Conservation (phyloP, 495 filamentous ascomycete species). For the Staphylotrichum longicolle region DNA sequence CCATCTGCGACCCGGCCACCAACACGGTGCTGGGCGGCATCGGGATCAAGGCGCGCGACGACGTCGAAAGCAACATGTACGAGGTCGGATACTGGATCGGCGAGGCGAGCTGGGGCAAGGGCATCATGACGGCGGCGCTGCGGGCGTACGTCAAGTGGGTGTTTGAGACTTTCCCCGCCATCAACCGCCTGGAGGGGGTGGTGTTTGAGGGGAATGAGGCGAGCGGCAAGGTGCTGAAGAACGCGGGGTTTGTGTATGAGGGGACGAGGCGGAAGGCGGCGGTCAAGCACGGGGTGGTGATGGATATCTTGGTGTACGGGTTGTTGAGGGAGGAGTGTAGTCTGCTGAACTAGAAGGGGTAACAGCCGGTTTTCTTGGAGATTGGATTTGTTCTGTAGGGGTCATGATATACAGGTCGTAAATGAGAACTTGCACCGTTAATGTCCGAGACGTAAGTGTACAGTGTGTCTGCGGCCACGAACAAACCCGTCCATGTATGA, state of each 20-base stretch:
- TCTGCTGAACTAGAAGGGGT: neutral
- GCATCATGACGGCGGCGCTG: conserved; percentile 35
- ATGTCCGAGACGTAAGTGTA: too few relatives aligned
- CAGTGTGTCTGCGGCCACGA: too few relatives aligned
- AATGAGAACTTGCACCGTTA: too few relatives aligned
- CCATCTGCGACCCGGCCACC: conserved; percentile 33
- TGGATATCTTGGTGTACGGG: conserved; percentile 33
- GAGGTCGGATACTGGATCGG: conserved; percentile 44
- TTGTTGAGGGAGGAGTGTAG: conserved; percentile 39
- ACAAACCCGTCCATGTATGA: too few relatives aligned
- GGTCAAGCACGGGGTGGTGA: conserved; percentile 35
- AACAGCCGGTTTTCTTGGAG: neutral
- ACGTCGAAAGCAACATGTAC: conserved; percentile 35
- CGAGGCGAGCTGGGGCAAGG: conserved; percentile 39
- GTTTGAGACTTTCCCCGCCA: conserved; percentile 32
- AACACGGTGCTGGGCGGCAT: conserved; percentile 33
- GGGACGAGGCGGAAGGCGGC: conserved; percentile 38
- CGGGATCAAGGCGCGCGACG: conserved; percentile 27
- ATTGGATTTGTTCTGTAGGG: neutral
- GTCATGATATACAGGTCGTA: too few relatives aligned
- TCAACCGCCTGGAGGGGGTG: conserved; percentile 37
- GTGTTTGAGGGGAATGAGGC: conserved; percentile 35
- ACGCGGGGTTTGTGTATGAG: conserved; percentile 40
- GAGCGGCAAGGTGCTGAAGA: conserved; percentile 37
- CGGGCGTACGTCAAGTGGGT: conserved; percentile 33